Percentiles rank a stretch among this genome's conserved stretches.
phyloP scores from a whole-genome alignment of 768 basidiomycete species.

The Xerocomellus amylosporus region DNA sequence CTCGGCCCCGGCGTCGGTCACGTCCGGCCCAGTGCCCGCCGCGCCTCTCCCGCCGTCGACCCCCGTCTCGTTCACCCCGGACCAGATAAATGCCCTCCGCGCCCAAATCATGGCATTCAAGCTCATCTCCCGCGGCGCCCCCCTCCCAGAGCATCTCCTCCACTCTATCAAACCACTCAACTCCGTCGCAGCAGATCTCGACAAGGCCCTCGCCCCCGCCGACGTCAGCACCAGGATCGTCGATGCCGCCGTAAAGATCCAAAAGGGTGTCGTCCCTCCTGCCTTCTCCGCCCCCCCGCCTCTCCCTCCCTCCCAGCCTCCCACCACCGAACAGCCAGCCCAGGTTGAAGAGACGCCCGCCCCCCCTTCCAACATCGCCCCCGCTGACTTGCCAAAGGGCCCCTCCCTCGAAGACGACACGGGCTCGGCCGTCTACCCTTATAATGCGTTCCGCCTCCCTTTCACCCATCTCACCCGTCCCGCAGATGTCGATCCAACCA shows the following conservation, averaged over 20 bases:
- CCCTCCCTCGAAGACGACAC: conserved; percentile 77
- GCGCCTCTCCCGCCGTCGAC: conserved; percentile 59
- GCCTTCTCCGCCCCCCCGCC: conserved; percentile 27
- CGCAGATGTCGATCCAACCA: conserved; percentile 53
- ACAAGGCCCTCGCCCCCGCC: conserved; percentile 58
- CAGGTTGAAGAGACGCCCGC: conserved; percentile 55
- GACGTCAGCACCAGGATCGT: conserved; percentile 64
- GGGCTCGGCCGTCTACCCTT: conserved; percentile 82
- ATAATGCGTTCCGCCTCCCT: conserved; percentile 86
- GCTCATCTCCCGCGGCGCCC: conserved; percentile 59
- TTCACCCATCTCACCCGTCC: conserved; percentile 75
- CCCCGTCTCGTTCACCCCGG: conserved; percentile 73
- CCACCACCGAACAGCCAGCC: conserved; percentile 34
- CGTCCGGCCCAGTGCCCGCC: conserved; percentile 50
- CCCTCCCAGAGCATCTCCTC: conserved; percentile 67
- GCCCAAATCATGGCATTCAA: conserved; percentile 84
- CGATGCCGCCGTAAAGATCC: conserved; percentile 72
- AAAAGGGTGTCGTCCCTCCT: conserved; percentile 46
- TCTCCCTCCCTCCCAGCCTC: conserved; percentile 10
- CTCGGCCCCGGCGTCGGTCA: conserved; percentile 37
- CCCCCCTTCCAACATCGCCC: conserved; percentile 40
- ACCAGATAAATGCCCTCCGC: conserved; percentile 73
- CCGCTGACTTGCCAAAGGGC: conserved; percentile 65
- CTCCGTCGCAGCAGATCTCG: conserved; percentile 57
- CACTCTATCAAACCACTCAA: conserved; percentile 67